Percentiles rank a stretch among this genome's conserved stretches.
These are phyloP conservation scores for Spencermartinsiella europaea DNA, from an alignment of 805 yeast species.

Conservation along the genomic window DNA sequence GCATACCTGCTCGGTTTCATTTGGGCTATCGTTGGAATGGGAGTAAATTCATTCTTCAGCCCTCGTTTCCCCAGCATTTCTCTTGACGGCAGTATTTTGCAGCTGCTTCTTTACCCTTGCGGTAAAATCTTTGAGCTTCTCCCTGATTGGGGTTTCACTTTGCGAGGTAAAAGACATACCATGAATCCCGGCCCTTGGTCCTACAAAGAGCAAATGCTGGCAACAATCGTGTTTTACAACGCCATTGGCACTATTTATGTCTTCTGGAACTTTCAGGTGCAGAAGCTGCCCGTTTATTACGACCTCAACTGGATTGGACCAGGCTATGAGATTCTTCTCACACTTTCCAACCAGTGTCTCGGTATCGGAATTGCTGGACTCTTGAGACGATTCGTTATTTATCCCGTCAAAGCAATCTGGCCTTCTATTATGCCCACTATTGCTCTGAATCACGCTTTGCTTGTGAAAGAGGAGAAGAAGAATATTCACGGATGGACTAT, in stretches of 20 bases:
- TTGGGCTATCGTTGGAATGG: slow-evolving; percentile 35
- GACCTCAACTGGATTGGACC: slow-evolving; percentile 29
- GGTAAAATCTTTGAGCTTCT: slow-evolving; percentile 35
- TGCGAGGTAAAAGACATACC: slow-evolving; percentile 38
- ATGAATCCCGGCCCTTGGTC: slow-evolving; percentile 64
- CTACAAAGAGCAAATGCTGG: slow-evolving; percentile 60
- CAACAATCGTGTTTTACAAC: slow-evolving; percentile 37
- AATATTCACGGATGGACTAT: slow-evolving; percentile 45
- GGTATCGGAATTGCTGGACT: slow-evolving; percentile 67
- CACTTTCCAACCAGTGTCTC: slow-evolving; percentile 54
- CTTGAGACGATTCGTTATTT: slow-evolving; percentile 51
- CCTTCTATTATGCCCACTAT: slow-evolving; percentile 56
- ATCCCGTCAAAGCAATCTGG: slow-evolving; percentile 60
- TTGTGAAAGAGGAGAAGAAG: slow-evolving; percentile 20
- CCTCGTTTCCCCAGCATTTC: slow-evolving; percentile 50
- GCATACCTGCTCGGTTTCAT: slow-evolving; percentile 34
- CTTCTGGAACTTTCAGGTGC: slow-evolving; percentile 21
- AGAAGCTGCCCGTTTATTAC: slow-evolving; percentile 30
- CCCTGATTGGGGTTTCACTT: slow-evolving; percentile 41
- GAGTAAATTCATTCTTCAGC: slow-evolving; percentile 43
- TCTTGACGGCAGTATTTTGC: slow-evolving; percentile 47
- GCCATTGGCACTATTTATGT: slow-evolving; percentile 25
- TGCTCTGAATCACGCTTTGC: slow-evolving; percentile 47
- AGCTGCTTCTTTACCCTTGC: slow-evolving; percentile 52
- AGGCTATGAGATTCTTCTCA: slow-evolving; percentile 44